These are phyloP conservation scores for Mycena galericulata DNA, from an alignment of 768 basidiomycete species.

Conservation along the genomic window DNA sequence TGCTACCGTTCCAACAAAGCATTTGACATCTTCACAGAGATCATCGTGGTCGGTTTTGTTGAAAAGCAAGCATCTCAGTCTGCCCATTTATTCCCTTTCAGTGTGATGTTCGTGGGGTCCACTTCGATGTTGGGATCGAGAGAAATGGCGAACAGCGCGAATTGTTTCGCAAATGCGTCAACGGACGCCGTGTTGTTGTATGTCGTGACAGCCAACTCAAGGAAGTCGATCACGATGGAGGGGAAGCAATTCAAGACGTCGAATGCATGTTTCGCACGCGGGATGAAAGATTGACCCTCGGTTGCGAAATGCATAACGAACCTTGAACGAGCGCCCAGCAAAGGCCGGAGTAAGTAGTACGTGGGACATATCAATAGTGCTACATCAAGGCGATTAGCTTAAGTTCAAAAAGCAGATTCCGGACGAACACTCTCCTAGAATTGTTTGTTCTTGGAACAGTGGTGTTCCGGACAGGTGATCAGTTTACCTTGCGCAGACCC, in stretches of 20 bases:
- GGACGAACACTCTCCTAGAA: too few relatives aligned
- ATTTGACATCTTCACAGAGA: not conserved
- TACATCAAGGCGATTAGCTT: slow-evolving; percentile 15
- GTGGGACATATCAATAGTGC: slow-evolving; percentile 53
- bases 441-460: too few relatives aligned
- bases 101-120: too few relatives aligned
- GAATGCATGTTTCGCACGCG: too few relatives aligned
- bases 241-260: slow-evolving; percentile 40
- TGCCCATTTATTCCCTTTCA: not conserved
- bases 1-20: slow-evolving; percentile 12
- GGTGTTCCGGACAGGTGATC: too few relatives aligned
- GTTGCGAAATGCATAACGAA: too few relatives aligned
- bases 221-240: slow-evolving; percentile 42
- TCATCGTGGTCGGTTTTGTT: slow-evolving; percentile 8
- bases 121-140: slow-evolving; percentile 16
- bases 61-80: slow-evolving; percentile 23
- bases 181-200: slow-evolving; percentile 23
- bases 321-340: slow-evolving; percentile 37
- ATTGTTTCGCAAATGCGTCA: slow-evolving; percentile 19
- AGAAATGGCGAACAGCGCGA: slow-evolving; percentile 14
- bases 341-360: slow-evolving; percentile 46
- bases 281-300: slow-evolving; percentile 45
- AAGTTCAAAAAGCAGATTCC: too few relatives aligned
- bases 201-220: slow-evolving; percentile 8
- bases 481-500: too few relatives aligned